Evolutionary conservation across 495 filamentous ascomycete species (phyloP), one percentile per base, ranked within the genome.

Genomic region (Podospora pseudopauciseta): DNA sequence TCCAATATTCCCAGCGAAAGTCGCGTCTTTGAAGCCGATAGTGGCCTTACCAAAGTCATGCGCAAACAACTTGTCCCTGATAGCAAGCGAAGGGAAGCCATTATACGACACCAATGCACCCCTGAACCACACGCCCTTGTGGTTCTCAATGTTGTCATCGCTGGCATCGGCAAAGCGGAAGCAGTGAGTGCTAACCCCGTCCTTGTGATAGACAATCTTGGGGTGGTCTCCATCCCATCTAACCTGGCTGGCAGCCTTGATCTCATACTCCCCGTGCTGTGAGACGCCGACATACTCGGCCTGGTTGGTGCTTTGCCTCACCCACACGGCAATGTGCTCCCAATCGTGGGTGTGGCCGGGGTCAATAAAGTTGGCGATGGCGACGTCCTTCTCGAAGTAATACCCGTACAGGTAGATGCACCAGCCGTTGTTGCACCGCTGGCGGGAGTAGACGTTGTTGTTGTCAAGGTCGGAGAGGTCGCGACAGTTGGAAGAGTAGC

Each of bases 381-480:
- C 71, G 1, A 81, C 78, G 71, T 83, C 81, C 72, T 82, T 83
- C 71, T 82, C 80, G 32, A 82, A 83, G 72, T 82, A 83, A 70
- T 82, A 82, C 63, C 78, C 79, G 73, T 83, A 83, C 39, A 83
- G 34, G 69, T 80, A 80, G 28, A 77, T 66, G 70, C 81, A 83
- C 79, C 77, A 82, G 28, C 79, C 78, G 69, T 74, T 77, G 65
- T 83, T 82, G 71, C 81, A 82, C 26, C 80, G 77, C 67, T 75
- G 73, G 5, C 81, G 79, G 13, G 78, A 77, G 70, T 83, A 83
- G 62, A 81, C 80, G 64, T 82, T 83, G 72, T 80, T 82, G 73
- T 80, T 81, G 65, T 73, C 49, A 4, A 82, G 76, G 63, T 82
- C 79, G 7, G 79, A 80, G 6, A 62, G 65, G 68, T 79, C 80